Evolutionary conservation across 2,329 filamentous ascomycete genomes (phyloP).

Genomic region (Sclerotiophoma versabilis): DNA sequence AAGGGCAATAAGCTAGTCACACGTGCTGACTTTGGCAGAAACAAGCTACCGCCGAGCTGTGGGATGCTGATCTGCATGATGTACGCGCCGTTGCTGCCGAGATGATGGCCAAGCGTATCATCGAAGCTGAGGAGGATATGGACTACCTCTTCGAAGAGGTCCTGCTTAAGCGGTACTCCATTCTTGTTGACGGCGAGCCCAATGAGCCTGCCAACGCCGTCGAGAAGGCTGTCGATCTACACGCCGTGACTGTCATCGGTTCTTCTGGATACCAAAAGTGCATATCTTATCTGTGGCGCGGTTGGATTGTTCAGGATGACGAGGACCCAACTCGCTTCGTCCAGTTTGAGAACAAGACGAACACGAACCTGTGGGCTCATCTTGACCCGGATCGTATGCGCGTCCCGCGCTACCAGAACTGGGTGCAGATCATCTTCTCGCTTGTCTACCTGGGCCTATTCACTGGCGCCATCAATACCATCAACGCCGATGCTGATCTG

Average conservation of each 20-base stretch:
- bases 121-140: slow-evolving; percentile 83
- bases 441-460: slow-evolving; percentile 84
- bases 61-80: slow-evolving; percentile 86
- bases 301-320: slow-evolving; percentile 97
- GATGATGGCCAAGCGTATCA: slow-evolving; percentile 87
- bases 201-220: slow-evolving; percentile 85
- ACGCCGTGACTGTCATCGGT: slow-evolving; percentile 86
- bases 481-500: slow-evolving; percentile 83
- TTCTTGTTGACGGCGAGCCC: slow-evolving; percentile 73
- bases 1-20: background rate
- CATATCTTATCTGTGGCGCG: slow-evolving; percentile 89
- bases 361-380: slow-evolving; percentile 78
- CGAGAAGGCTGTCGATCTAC: slow-evolving; percentile 91
- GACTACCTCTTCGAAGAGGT: slow-evolving; percentile 80
- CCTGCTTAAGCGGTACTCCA: slow-evolving; percentile 87
- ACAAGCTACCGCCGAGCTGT: slow-evolving; percentile 82
- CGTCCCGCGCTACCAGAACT: slow-evolving; percentile 90
- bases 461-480: slow-evolving; percentile 90
- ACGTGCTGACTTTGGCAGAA: slow-evolving; percentile 44
- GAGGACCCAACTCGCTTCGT: slow-evolving; percentile 89
- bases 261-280: slow-evolving; percentile 96
- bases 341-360: slow-evolving; percentile 82
- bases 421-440: slow-evolving; percentile 83
- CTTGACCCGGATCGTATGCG: slow-evolving; percentile 95
- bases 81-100: slow-evolving; percentile 84